A percentile compares a stretch with the other conserved stretches of the same genome.
phyloP scores from a whole-genome alignment of 225 moss, liverwort and hornwort genomes.

The Physcomitrium patens region DNA sequence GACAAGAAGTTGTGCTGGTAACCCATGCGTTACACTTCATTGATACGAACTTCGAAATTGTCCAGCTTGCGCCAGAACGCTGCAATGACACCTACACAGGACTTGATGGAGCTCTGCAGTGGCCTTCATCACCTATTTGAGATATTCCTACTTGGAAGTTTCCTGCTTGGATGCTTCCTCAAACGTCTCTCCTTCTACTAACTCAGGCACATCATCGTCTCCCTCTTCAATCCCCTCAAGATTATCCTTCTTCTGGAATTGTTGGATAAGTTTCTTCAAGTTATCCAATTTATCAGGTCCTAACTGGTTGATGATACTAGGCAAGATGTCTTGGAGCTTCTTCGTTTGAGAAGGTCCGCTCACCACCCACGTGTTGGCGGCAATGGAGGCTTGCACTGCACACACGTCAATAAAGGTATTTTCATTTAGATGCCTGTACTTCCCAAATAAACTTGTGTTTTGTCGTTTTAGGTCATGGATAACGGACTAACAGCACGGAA shows the following conservation, averaged over 20 bases:
- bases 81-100: too few relatives aligned
- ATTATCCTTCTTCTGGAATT: constrained; percentile 34
- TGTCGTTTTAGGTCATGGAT: not conserved
- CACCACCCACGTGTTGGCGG: constrained; percentile 72
- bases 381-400: constrained; percentile 75
- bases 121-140: too few relatives aligned
- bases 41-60: too few relatives aligned
- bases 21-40: too few relatives aligned
- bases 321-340: constrained; percentile 53
- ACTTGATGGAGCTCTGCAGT: too few relatives aligned
- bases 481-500: not conserved
- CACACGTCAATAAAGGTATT: not conserved
- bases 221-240: constrained; percentile 30
- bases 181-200: constrained; percentile 45
- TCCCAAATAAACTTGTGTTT: not conserved
- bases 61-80: too few relatives aligned
- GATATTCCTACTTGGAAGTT: not conserved
- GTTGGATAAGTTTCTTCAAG: constrained; percentile 37
- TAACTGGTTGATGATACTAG: constrained; percentile 52
- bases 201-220: constrained; percentile 34
- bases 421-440: too few relatives aligned
- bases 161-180: constrained; percentile 30
- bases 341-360: not conserved
- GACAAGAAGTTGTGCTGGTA: too few relatives aligned
- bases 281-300: constrained; percentile 39